A percentile compares a stretch with the other conserved stretches of the same genome.
Evolutionary conservation across 495 filamentous ascomycete genomes (phyloP).

Genomic region (Aspergillus sclerotiicarbonarius): DNA sequence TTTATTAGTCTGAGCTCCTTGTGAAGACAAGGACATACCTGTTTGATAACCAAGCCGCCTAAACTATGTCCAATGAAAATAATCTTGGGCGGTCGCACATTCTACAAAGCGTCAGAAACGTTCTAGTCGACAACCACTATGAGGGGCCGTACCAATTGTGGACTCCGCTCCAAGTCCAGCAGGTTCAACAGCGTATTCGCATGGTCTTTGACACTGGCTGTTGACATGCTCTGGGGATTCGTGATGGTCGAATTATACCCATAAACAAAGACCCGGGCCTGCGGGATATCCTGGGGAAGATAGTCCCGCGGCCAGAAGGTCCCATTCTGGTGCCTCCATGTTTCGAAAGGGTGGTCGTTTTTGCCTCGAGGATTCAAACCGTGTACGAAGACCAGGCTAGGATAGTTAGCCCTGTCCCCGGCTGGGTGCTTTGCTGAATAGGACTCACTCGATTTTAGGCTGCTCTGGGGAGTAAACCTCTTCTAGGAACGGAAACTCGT

Average conservation of each 20-base stretch:
- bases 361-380: conserved; percentile 38
- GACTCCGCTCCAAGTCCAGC: conserved; percentile 32
- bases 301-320: conserved; percentile 43
- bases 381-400: conserved; percentile 40
- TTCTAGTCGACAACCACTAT: neutral
- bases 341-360: conserved; percentile 39
- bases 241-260: conserved; percentile 45
- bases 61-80: conserved; percentile 49
- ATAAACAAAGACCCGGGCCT: conserved; percentile 40
- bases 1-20: neutral
- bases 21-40: conserved; percentile 26
- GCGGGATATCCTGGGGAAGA: conserved; percentile 38
- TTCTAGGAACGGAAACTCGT: conserved; percentile 39
- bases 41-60: conserved; percentile 45
- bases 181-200: conserved; percentile 39
- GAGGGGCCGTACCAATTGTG: conserved; percentile 20
- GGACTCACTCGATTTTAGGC: conserved; percentile 34
- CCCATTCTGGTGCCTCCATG: conserved; percentile 38
- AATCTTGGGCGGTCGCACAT: conserved; percentile 29
- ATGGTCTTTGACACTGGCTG: conserved; percentile 38
- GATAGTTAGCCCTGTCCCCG: neutral
- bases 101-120: conserved; percentile 1
- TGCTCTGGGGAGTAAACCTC: conserved; percentile 31
- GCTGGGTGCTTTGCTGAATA: too few species aligned
- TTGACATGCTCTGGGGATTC: conserved; percentile 38